Base-by-base conservation (phyloP, 1,284 basidiomycete genomes). In the Irpex lacteus region DNA sequence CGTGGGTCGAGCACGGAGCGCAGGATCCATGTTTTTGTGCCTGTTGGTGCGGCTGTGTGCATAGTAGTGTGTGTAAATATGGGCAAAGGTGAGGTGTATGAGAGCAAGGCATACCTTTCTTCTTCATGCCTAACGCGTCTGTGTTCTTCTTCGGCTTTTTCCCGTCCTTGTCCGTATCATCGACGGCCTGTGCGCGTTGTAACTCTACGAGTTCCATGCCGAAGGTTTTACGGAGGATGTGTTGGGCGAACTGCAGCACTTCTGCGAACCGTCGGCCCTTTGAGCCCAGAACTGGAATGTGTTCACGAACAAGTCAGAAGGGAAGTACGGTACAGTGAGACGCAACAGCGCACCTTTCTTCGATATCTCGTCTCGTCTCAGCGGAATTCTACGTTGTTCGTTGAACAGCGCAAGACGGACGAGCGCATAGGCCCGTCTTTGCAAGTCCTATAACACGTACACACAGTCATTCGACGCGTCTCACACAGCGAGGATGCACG, bases 121-220 rank as follows among this genome's bases (percentile, higher is more conserved):
- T 85, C 76, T 85, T 89, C n/a, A 85, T 73, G 0, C 83, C 85
- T 1, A 84, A 84, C 5, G 79, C 74, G 37, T 79, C 81, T 59
- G 82, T 78, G 47, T 82, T 76, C 15, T 62, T 53, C 58, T 58
- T 36, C 52, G n/a, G 9, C 34, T 63, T 59, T 11, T 53, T 21
- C 18, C 7, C 26, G 5, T 60, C 57, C 21, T 61, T 59, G 5
- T 84, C 84, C 32, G 76, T 74, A 21, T 73, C 75, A 57, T 83
- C 85, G 0, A 85, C 83, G 40, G 88, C 85, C 0, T 86, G 80
- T 37, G 32, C 19, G 54, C 54, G 54, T 55, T 83, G 84, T n/a
- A 93, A 81, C 72, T 93, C 90, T n/a, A 88, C 85, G 11, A 94
- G 80, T 67, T 92, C 88, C 84, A 92, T 86, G 2, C 87, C 90